Conservation (phyloP, 805 yeast genomes). For the Candida chauliodis region DNA sequence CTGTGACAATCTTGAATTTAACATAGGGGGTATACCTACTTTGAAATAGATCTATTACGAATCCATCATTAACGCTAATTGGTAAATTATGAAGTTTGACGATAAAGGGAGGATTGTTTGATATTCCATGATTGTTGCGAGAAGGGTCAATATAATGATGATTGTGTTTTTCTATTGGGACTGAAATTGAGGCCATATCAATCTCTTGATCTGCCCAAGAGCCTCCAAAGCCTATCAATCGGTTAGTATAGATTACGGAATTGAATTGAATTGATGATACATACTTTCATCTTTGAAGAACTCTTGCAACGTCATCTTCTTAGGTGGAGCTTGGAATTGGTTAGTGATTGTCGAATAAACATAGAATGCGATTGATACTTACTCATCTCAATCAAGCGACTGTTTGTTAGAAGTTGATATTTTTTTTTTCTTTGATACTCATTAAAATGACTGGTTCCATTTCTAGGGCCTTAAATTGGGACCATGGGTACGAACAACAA, state of each 20-base stretch:
- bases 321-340: constrained; percentile 20
- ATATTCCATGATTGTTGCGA: neutral
- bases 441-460: constrained; percentile 60
- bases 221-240: constrained; percentile 37
- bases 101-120: constrained; percentile 54
- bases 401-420: neutral
- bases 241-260: constrained; percentile 14
- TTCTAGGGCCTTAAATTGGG: constrained; percentile 60
- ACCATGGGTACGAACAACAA: constrained; percentile 49
- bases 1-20: constrained; percentile 62
- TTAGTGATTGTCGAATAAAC: constrained; percentile 1
- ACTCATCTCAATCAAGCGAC: constrained; percentile 4
- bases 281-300: constrained; percentile 43
- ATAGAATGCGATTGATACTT: neutral
- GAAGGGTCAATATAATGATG: constrained; percentile 12
- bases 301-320: constrained; percentile 45
- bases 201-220: constrained; percentile 48
- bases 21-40: constrained; percentile 57
- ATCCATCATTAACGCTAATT: constrained; percentile 45
- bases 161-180: constrained; percentile 34
- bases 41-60: constrained; percentile 56
- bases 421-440: too few relatives aligned
- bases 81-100: constrained; percentile 63
- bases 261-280: constrained; percentile 14
- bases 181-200: constrained; percentile 43